Base-by-base conservation (phyloP, 2,329 filamentous ascomycete genomes). In the Verticillium klebahnii region DNA sequence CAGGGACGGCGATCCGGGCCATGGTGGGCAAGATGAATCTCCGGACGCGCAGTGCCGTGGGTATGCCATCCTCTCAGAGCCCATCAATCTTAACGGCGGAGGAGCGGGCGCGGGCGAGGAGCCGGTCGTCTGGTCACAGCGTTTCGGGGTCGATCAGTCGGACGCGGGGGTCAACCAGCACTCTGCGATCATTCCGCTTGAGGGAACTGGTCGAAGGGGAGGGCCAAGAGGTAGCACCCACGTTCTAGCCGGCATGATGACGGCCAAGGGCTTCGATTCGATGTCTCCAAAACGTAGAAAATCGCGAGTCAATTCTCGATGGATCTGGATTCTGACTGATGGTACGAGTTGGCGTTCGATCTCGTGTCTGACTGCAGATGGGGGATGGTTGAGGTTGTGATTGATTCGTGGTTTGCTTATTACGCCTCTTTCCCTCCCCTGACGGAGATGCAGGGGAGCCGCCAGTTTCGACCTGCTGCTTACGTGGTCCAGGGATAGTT, bases 21-120 rank as follows among this genome's bases (percentile, higher is more conserved):
- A 73, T 73, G 69, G 72, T 74, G 67, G 68, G 68, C 61, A 72
- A 72, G 50, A 60, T 76, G 14, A 73, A 76, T 52, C 68, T 72
- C 1, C 69, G 73, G n/a, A 69, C 70, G 8, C 66, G 70, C 56
- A 66, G 64, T 8, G 57, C 63, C 17, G 66, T 64, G 55, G 45
- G 63, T 54, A 65, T 64, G 45, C 62, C 67, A 4, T 64, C 67
- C 12, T 65, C 69, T 60, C 64, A 50, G 11, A n/a, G 45, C 8
- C n/a, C 45, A 11, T n/a, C 17, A 8, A n/a, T 50, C 7, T n/a
- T 50, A 8, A 19, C 45, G 12, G 45, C 45, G 45, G 45, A 50
- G 45, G 45, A 50, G 45, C n/a, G 45, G 19, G 23, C 45, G 23
- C n/a, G 45, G 19, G 45, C 45, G 19, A 50, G 45, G 12, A 50